Conservation (phyloP, 2,329 filamentous ascomycete genomes). For the Trichophyton verrucosum region DNA sequence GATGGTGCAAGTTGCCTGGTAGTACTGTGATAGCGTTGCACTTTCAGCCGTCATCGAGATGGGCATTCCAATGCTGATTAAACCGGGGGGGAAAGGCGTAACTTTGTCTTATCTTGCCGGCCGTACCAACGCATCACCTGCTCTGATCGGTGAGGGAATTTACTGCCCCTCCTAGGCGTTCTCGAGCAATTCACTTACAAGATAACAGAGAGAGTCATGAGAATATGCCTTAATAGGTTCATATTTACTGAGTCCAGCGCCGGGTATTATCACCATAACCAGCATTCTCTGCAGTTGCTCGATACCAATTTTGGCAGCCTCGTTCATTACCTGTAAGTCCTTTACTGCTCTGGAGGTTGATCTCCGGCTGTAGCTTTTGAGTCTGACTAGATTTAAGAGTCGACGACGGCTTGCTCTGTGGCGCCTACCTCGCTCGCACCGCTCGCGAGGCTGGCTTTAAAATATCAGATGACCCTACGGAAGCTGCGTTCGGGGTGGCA, state of each 20-base stretch:
- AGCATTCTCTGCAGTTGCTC: background rate
- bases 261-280: background rate
- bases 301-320: background rate
- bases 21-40: background rate
- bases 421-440: background rate
- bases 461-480: background rate
- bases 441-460: background rate
- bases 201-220: background rate
- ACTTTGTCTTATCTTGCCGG: background rate
- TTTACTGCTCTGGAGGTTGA: background rate
- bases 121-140: background rate
- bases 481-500: background rate
- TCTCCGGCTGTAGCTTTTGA: background rate
- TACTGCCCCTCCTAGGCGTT: background rate
- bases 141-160: background rate
- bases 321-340: background rate
- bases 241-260: background rate
- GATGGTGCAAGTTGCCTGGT: background rate
- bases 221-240: background rate
- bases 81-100: background rate
- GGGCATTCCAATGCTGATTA: background rate
- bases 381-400: background rate
- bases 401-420: background rate
- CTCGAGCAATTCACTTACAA: background rate
- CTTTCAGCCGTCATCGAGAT: background rate